Percentiles rank a stretch among this genome's conserved stretches.
These are phyloP conservation scores for Epichloe uncinata DNA, from an alignment of 2,329 filamentous ascomycete species.

Conservation along the genomic window DNA sequence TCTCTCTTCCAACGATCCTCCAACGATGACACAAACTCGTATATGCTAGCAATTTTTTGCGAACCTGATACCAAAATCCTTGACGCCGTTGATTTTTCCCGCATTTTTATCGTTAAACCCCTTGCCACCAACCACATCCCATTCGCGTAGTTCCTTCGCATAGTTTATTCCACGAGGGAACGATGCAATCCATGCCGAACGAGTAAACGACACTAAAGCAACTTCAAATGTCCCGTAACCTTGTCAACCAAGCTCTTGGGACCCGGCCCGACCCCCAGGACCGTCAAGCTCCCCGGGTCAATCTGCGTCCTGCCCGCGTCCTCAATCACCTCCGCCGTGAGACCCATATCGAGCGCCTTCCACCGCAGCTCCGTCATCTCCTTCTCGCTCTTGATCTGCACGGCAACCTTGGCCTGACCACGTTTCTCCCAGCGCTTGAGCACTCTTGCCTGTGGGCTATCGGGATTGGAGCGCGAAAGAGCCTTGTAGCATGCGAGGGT, in stretches of 20 bases:
- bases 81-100: neutral
- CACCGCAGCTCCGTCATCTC: slow-evolving; percentile 63
- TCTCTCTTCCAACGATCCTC: neutral
- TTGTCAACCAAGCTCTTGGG: slow-evolving; percentile 78
- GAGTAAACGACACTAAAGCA: slow-evolving; percentile 42
- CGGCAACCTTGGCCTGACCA: slow-evolving; percentile 86
- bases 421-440: slow-evolving; percentile 73
- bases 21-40: neutral
- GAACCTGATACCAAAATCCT: neutral
- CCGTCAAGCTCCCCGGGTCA: slow-evolving; percentile 80
- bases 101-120: neutral
- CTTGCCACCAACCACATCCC: neutral
- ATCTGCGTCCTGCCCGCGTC: slow-evolving; percentile 98
- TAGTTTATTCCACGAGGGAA: no score
- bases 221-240: slow-evolving; percentile 73
- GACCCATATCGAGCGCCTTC: slow-evolving; percentile 66
- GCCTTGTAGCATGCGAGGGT: slow-evolving; percentile 95
- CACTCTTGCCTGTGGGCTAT: slow-evolving; percentile 43
- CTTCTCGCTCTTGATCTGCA: slow-evolving; percentile 79
- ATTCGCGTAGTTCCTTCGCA: no score
- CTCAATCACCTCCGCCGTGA: slow-evolving; percentile 81
- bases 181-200: no score
- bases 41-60: neutral
- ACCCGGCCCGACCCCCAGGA: slow-evolving; percentile 64
- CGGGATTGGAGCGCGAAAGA: slow-evolving; percentile 44